These are phyloP conservation scores for Lumnitzera racemosa DNA, from an alignment of 345 rosid genomes.

Conservation along the genomic window DNA sequence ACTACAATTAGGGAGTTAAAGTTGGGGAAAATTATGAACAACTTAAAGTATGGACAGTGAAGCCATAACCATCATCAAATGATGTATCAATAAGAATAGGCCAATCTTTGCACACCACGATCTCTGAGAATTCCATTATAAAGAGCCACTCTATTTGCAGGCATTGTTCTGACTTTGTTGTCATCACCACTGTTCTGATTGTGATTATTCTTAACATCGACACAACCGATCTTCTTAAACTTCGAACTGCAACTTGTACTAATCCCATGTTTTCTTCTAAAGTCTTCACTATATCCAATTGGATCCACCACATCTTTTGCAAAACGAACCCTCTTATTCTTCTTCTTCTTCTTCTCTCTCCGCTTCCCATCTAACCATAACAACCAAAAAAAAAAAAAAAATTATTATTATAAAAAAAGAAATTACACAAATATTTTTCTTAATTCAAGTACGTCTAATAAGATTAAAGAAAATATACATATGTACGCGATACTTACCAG, in stretches of 20 bases:
- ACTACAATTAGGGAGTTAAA: not conserved
- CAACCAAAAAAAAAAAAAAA: not conserved
- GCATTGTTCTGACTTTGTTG: conserved; percentile 29
- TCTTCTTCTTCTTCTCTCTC: conserved; percentile 24
- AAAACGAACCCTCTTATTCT: conserved; percentile 44
- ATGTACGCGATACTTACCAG: conserved; percentile 24
- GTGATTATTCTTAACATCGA: no score
- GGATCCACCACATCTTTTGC: conserved; percentile 61
- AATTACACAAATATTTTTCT: not conserved
- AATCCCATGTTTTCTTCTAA: conserved; percentile 24
- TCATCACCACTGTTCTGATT: not conserved
- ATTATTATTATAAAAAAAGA: not conserved
- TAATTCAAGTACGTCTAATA: no score
- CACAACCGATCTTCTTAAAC: not conserved
- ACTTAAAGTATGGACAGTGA: no score
- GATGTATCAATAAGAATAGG: conserved; percentile 27
- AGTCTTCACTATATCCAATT: conserved; percentile 33
- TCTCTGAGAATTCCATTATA: conserved; percentile 60
- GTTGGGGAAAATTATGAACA: no score
- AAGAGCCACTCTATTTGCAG: conserved; percentile 61
- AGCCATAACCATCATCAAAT: not conserved
- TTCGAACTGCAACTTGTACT: conserved; percentile 3
- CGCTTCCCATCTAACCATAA: conserved; percentile 20
- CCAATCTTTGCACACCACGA: conserved; percentile 42
- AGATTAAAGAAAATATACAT: not conserved